A percentile compares a stretch with the other conserved stretches of the same genome.
Evolutionary conservation across 2,329 filamentous ascomycete species (phyloP).

Genomic region (Cladosporium velox): DNA sequence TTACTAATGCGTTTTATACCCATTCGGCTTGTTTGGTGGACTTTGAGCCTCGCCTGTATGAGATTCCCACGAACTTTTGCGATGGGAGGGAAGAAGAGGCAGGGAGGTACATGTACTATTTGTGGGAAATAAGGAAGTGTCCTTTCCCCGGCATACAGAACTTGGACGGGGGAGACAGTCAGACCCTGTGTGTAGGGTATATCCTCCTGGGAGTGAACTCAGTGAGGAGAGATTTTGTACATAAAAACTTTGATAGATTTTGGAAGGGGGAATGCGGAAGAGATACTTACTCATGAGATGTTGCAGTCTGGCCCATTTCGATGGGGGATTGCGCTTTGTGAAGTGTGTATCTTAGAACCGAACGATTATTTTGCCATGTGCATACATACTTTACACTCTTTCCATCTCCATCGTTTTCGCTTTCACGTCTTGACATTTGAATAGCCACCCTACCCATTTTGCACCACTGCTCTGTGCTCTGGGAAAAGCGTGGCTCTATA

Average conservation of each 20-base stretch:
- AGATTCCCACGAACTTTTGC: neutral
- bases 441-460: no score
- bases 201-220: neutral
- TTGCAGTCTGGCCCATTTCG: neutral
- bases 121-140: neutral
- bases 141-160: neutral
- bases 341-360: neutral
- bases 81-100: neutral
- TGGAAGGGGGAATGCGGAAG: neutral
- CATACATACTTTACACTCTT: neutral
- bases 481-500: neutral
- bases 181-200: neutral
- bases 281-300: neutral
- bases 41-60: neutral
- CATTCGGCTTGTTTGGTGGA: slow-evolving; percentile 18
- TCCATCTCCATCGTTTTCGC: neutral
- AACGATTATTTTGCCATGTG: neutral
- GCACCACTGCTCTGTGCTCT: neutral
- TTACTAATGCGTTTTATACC: slow-evolving; percentile 24
- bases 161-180: neutral
- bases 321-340: neutral
- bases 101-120: neutral
- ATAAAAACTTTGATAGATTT: neutral
- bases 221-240: neutral
- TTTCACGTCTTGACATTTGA: neutral